Evolutionary conservation across 441 rosid genomes (phyloP).

Genomic region (Arabidopsis hybrid): DNA sequence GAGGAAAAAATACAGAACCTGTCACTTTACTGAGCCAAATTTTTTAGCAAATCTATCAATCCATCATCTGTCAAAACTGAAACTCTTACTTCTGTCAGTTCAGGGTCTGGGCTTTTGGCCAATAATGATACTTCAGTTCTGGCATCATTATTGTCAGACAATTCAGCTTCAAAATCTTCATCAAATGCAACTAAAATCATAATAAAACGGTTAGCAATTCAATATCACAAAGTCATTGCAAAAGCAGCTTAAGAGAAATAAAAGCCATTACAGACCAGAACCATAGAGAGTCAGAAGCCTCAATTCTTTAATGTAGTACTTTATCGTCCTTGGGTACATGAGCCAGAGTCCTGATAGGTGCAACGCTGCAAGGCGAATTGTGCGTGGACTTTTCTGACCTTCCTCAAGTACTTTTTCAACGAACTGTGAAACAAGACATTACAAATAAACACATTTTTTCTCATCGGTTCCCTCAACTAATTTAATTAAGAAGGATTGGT

Average conservation of each 20-base stretch:
- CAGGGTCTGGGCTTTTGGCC: conserved; percentile 74
- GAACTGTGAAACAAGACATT: conserved; percentile 60
- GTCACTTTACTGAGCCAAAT: conserved; percentile 26
- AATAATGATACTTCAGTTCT: conserved; percentile 81
- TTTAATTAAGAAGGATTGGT: conserved; percentile 33
- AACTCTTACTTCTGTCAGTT: conserved; percentile 84
- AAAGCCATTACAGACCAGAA: conserved; percentile 66
- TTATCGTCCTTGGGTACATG: conserved; percentile 71
- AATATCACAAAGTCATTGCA: conserved; percentile 29
- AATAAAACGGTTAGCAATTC: conserved; percentile 26
- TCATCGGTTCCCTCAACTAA: conserved; percentile 5
- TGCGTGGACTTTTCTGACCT: conserved; percentile 96
- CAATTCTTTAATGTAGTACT: conserved; percentile 83
- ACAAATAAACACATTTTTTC: conserved; percentile 5
- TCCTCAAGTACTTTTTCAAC: conserved; percentile 83
- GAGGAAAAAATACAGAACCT: conserved; percentile 34
- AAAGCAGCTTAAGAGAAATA: conserved; percentile 16
- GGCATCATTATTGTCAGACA: conserved; percentile 83
- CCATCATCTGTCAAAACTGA: conserved; percentile 14
- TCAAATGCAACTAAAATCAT: conserved; percentile 85
- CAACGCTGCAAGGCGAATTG: conserved; percentile 92
- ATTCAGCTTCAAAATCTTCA: conserved; percentile 98
- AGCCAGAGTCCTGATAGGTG: conserved; percentile 96
- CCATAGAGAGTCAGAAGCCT: conserved; percentile 93
- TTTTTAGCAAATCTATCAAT: conserved; percentile 1